Evolutionary conservation across 768 basidiomycete species (phyloP).

Genomic region (Serpula lacrymans): DNA sequence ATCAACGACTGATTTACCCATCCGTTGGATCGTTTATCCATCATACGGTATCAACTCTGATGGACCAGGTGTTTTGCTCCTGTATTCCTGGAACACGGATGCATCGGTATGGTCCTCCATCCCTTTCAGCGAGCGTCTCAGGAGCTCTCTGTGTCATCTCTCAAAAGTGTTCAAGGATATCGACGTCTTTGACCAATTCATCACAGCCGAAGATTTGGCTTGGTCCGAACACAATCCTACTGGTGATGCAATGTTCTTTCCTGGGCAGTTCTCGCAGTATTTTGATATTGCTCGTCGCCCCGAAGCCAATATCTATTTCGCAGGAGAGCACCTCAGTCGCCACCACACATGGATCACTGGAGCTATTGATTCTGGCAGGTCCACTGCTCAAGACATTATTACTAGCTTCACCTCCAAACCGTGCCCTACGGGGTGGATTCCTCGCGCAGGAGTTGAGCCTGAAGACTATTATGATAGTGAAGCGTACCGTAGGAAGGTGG

Average conservation of each 20-base stretch:
- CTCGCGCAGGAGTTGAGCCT: background rate
- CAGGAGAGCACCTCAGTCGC: constrained; percentile 23
- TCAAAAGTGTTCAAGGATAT: constrained; percentile 14
- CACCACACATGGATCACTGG: constrained; percentile 28
- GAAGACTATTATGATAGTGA: constrained; percentile 1
- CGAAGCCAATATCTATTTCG: constrained; percentile 21
- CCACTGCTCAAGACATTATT: constrained; percentile 3
- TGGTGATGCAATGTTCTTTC: constrained; percentile 29
- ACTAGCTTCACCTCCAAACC: background rate
- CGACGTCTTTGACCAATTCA: constrained; percentile 18
- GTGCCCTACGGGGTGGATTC: constrained; percentile 1
- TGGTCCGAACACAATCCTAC: constrained; percentile 21
- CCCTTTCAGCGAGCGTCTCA: constrained; percentile 12
- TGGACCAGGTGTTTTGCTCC: constrained; percentile 22
- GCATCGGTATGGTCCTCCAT: constrained; percentile 16
- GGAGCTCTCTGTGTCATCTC: constrained; percentile 17
- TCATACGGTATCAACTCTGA: constrained; percentile 32
- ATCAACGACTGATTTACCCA: constrained; percentile 38
- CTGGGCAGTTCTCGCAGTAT: constrained; percentile 19
- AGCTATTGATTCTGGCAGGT: constrained; percentile 11
- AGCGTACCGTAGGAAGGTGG: background rate
- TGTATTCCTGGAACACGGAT: constrained; percentile 24
- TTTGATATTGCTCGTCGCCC: constrained; percentile 16
- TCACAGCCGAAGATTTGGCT: constrained; percentile 15
- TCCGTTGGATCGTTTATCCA: constrained; percentile 43